Evolutionary conservation across 768 basidiomycete genomes (phyloP).

Genomic region (Lanmaoa pseudosensibilis): DNA sequence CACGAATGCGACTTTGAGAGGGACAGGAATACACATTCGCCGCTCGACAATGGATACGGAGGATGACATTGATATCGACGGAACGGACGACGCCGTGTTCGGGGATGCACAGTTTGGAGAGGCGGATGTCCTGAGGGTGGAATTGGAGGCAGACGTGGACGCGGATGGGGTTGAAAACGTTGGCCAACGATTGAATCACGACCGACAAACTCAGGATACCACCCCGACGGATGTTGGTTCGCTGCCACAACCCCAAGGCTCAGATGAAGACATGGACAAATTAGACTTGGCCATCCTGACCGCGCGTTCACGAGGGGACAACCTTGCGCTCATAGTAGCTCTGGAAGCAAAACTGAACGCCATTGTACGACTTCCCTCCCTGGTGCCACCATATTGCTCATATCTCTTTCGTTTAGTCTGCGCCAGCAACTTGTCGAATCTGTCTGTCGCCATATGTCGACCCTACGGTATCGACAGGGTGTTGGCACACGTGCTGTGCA

Average conservation of each 20-base stretch:
- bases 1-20: conserved; percentile 40
- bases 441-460: conserved; percentile 78
- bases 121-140: conserved; percentile 53
- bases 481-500: conserved; percentile 85
- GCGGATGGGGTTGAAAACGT: conserved; percentile 14
- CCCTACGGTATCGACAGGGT: conserved; percentile 78
- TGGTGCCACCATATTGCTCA: conserved; percentile 31
- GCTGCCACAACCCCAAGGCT: background rate
- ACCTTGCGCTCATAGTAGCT: conserved; percentile 48
- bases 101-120: conserved; percentile 79
- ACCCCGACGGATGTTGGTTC: background rate
- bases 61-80: conserved; percentile 79
- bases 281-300: conserved; percentile 49
- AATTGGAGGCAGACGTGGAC: conserved; percentile 36
- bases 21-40: conserved; percentile 72
- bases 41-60: conserved; percentile 63
- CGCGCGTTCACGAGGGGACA: conserved; percentile 51
- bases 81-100: conserved; percentile 66
- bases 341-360: conserved; percentile 62
- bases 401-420: conserved; percentile 14
- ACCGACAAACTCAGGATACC: conserved; percentile 38
- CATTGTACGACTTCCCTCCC: conserved; percentile 46
- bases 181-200: conserved; percentile 18
- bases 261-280: conserved; percentile 41
- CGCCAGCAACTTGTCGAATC: conserved; percentile 58